Conservation (phyloP, 306 rosid species). For the Rosa multiflora region DNA sequence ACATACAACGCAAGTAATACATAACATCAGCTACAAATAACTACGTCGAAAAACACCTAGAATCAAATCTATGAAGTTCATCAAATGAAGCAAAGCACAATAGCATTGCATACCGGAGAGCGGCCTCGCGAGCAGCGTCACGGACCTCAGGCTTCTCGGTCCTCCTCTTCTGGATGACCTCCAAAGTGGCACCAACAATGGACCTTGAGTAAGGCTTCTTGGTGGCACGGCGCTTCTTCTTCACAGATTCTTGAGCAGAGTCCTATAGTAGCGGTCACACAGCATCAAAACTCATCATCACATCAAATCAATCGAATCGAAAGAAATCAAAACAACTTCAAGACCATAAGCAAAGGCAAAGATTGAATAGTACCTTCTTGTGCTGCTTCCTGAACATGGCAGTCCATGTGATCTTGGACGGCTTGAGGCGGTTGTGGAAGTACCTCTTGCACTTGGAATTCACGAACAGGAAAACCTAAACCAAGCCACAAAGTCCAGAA, state of each 20-base stretch:
- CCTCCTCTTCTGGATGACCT: conserved; percentile 46
- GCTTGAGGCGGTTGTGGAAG: conserved; percentile 54
- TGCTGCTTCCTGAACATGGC: conserved; percentile 55
- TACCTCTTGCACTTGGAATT: conserved; percentile 59
- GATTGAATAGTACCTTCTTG: conserved; percentile 36
- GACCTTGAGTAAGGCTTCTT: conserved; percentile 55
- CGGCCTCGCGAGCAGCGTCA: conserved; percentile 53
- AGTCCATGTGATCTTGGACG: conserved; percentile 54
- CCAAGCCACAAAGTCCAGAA: neutral
- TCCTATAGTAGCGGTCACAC: conserved; percentile 23
- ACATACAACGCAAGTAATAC: too few species aligned
- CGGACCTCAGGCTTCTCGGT: conserved; percentile 52
- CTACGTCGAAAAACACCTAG: neutral
- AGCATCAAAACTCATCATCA: neutral
- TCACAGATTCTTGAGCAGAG: conserved; percentile 44
- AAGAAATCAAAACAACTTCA: neutral
- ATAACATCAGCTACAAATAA: neutral
- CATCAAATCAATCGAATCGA: neutral
- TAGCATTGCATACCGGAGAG: conserved; percentile 38
- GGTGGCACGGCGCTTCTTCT: conserved; percentile 42
- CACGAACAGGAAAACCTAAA: conserved; percentile 46
- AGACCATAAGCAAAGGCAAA: neutral
- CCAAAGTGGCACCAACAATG: conserved; percentile 51
- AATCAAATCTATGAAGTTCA: neutral
- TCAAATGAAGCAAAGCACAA: neutral